Evolutionary conservation across 768 basidiomycete species (phyloP), one percentile per base, ranked within the genome.

Genomic region (Auriscalpium orientale): DNA sequence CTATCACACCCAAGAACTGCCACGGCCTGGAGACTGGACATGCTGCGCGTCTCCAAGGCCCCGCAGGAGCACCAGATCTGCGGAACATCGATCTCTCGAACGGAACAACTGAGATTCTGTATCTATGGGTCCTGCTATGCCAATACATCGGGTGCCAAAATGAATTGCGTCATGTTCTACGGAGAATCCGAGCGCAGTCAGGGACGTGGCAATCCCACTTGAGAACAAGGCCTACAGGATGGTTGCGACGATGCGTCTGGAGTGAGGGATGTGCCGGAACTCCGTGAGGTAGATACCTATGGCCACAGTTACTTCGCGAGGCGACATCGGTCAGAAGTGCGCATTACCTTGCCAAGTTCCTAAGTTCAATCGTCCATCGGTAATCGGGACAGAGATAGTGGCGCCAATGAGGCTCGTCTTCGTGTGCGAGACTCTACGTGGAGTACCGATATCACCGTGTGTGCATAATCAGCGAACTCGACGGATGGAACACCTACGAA

Each of bases 331-430:
- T 13, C 49, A 40, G 15, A 36, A 35, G n/a, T 18, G 21, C 21
- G 64, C 69, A 49, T 37, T 37, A 81, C 91, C 93, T 79, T 97
- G 94, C 94, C 94, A 97, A 21, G 90, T 94, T 11, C 94, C 94
- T 50, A 97, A 72, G 59, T 86, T 89, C 61, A 95, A 72, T 48
- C 76, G 72, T 7, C 82, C 90, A 56, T 87, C 78, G 2, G 88
- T 87, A 62, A 98, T 91, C 3, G 94, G 94, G 43, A 98, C 70
- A 66, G 85, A 83, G 56, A 97, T 77, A 0, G 89, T 85, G 18
- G 87, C 78, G 18, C 95, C 94, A 47, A 97, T 75, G 35, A 98
- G 77, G 4, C 91, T 83, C 3, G 91, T 81, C 68, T 98, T 97
- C 21, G 91, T 91, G 68, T 97, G 95, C 3, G 91, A 94, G 38